A percentile compares a stretch with the other conserved stretches of the same genome.
phyloP scores from a whole-genome alignment of 2,329 filamentous ascomycete genomes.

The Mycogone perniciosa region DNA sequence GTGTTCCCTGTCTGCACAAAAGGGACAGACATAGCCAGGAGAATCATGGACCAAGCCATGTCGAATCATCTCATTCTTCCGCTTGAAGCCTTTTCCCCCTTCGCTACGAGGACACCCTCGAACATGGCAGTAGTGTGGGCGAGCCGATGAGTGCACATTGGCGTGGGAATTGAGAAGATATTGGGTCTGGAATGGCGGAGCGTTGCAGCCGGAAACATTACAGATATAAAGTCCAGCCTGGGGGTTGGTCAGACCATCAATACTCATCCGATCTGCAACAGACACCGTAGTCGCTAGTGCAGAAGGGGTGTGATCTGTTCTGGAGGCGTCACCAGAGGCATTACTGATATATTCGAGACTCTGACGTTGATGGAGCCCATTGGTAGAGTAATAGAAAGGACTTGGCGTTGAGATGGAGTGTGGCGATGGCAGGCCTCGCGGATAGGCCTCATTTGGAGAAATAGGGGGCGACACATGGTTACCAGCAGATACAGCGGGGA shows the following conservation, averaged over 20 bases:
- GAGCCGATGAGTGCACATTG: constrained; percentile 60
- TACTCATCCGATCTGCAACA: constrained; percentile 50
- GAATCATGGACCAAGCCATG: constrained; percentile 87
- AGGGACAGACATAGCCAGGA: constrained; percentile 92
- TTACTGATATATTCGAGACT: constrained; percentile 39
- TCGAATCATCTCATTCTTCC: constrained; percentile 68
- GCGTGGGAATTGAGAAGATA: constrained; percentile 74
- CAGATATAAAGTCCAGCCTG: constrained; percentile 52
- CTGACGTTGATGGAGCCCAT: constrained; percentile 28
- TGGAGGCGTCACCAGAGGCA: constrained; percentile 40
- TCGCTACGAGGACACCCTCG: constrained; percentile 56
- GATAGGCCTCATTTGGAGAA: constrained; percentile 43
- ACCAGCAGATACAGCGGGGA: constrained; percentile 23
- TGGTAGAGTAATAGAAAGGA: constrained; percentile 32
- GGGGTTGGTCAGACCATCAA: constrained; percentile 50
- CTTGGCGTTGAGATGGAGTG: constrained; percentile 34
- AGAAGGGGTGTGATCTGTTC: constrained; percentile 37
- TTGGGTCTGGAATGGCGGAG: constrained; percentile 69
- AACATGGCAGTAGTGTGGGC: constrained; percentile 61
- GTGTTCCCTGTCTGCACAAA: constrained; percentile 89
- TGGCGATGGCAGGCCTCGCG: constrained; percentile 42
- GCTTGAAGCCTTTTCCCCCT: constrained; percentile 62
- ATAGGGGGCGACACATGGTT: constrained; percentile 38
- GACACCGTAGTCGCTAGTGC: constrained; percentile 35
- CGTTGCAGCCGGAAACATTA: constrained; percentile 56